Conservation (phyloP, 352 stramenopile genomes). For the Phytophthora citricola region DNA sequence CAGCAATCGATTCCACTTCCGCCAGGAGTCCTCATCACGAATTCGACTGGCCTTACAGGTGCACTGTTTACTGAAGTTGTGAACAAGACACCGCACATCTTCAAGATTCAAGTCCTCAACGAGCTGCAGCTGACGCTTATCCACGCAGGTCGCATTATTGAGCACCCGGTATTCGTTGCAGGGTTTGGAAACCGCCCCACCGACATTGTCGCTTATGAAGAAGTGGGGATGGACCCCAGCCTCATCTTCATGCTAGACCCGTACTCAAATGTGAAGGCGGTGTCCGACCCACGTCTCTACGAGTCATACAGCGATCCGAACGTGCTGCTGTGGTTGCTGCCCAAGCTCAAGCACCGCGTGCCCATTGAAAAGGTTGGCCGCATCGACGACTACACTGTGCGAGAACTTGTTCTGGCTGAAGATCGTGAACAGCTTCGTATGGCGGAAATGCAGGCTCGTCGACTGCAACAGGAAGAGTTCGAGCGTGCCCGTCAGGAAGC, state of each 20-base stretch:
- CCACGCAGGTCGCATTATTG: constrained; percentile 67
- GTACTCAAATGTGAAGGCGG: constrained; percentile 78
- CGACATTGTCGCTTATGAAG: constrained; percentile 79
- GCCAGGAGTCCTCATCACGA: constrained; percentile 80
- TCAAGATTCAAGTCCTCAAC: constrained; percentile 86
- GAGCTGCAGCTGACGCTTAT: constrained; percentile 85
- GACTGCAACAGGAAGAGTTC: constrained; percentile 75
- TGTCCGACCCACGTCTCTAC: constrained; percentile 68
- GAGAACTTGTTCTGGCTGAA: constrained; percentile 77
- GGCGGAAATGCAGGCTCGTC: constrained; percentile 65
- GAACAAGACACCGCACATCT: constrained; percentile 87
- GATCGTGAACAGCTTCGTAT: constrained; percentile 78
- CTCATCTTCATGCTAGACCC: constrained; percentile 87
- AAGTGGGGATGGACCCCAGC: constrained; percentile 73
- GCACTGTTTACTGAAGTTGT: constrained; percentile 86
- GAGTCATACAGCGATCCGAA: constrained; percentile 87
- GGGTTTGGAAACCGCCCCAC: constrained; percentile 88
- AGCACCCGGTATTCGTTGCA: constrained; percentile 86
- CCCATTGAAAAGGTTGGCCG: constrained; percentile 76
- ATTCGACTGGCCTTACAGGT: constrained; percentile 79
- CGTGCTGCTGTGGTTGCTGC: constrained; percentile 78
- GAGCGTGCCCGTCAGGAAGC: constrained; percentile 46
- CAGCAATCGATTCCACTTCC: constrained; percentile 68
- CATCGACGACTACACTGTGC: constrained; percentile 87
- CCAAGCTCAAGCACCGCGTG: constrained; percentile 84